Percentiles rank a stretch among this genome's conserved stretches.
Conservation (phyloP, 73 alveolate species). For the Diophrys appendiculata region DNA sequence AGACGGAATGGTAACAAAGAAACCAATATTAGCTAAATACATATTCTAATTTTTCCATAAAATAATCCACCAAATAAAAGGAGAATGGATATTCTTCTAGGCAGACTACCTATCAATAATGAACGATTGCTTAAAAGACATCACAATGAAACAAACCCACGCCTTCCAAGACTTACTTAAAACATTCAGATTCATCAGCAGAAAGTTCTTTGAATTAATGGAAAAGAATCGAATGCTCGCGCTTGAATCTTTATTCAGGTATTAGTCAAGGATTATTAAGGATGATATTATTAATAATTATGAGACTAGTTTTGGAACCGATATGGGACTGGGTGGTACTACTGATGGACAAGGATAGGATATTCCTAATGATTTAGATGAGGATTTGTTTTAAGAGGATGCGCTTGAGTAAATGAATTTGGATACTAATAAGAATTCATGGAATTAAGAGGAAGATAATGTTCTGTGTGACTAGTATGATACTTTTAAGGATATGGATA, state of each 20-base stretch:
- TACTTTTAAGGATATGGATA: slow-evolving; percentile 54
- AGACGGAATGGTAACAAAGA: slow-evolving; percentile 25
- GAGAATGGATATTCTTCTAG: slow-evolving; percentile 79
- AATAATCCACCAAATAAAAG: slow-evolving; percentile 61
- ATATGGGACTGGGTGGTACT: too few relatives aligned
- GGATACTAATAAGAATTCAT: slow-evolving; percentile 1
- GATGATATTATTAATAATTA: slow-evolving; percentile 66
- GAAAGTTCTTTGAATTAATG: slow-evolving; percentile 55
- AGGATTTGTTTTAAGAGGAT: background rate
- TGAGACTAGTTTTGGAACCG: too few relatives aligned
- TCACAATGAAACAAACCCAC: slow-evolving; percentile 16
- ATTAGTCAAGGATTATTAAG: slow-evolving; percentile 52
- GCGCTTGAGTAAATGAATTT: background rate
- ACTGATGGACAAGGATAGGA: background rate
- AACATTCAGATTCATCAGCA: slow-evolving; percentile 45
- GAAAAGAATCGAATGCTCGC: slow-evolving; percentile 58
- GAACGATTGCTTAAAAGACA: slow-evolving; percentile 15
- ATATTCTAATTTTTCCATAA: slow-evolving; percentile 47
- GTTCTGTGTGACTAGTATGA: slow-evolving; percentile 68
- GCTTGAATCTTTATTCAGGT: slow-evolving; percentile 70
- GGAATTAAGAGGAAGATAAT: slow-evolving; percentile 77
- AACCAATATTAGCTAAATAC: slow-evolving; percentile 26
- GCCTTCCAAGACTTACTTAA: slow-evolving; percentile 36
- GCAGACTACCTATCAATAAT: slow-evolving; percentile 60
- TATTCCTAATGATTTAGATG: background rate